These are phyloP conservation scores for Fragaria nilgerrensis DNA, from an alignment of 306 rosid species.

Conservation along the genomic window DNA sequence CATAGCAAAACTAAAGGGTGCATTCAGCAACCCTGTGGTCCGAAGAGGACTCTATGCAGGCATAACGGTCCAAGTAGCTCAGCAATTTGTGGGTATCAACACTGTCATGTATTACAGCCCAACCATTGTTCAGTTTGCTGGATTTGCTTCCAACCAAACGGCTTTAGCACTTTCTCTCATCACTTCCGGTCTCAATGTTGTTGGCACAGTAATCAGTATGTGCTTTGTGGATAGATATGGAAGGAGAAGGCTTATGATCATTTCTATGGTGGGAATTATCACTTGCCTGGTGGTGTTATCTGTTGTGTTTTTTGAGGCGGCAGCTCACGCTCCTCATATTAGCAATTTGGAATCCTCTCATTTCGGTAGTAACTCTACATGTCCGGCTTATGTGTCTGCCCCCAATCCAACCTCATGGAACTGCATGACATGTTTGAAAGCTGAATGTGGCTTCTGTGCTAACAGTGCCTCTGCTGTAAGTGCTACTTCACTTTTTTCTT, in stretches of 20 bases:
- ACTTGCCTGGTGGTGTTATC: constrained; percentile 48
- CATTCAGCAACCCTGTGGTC: constrained; percentile 38
- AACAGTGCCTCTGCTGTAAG: constrained; percentile 41
- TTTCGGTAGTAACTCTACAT: constrained; percentile 62
- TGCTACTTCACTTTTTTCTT: constrained; percentile 1
- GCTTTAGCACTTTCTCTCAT: constrained; percentile 78
- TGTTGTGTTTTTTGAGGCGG: constrained; percentile 47
- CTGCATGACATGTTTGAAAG: constrained; percentile 72
- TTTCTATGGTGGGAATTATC: constrained; percentile 61
- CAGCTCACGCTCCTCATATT: constrained; percentile 52
- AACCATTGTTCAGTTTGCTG: constrained; percentile 83
- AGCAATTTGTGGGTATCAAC: constrained; percentile 82
- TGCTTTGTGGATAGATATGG: constrained; percentile 57
- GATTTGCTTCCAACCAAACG: constrained; percentile 68
- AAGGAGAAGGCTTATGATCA: constrained; percentile 62
- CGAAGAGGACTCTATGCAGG: constrained; percentile 84
- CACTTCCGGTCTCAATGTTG: constrained; percentile 67
- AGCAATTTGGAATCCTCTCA: constrained; percentile 42
- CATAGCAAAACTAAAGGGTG: constrained; percentile 40
- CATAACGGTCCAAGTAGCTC: constrained; percentile 66
- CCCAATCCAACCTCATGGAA: constrained; percentile 54
- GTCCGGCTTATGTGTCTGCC: constrained; percentile 44
- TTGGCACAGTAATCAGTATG: constrained; percentile 70
- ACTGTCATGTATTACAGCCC: constrained; percentile 93
- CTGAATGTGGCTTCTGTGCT: constrained; percentile 63